These are phyloP conservation scores for Botrytis fabae DNA, from an alignment of 2,329 filamentous ascomycete species.

Conservation along the genomic window DNA sequence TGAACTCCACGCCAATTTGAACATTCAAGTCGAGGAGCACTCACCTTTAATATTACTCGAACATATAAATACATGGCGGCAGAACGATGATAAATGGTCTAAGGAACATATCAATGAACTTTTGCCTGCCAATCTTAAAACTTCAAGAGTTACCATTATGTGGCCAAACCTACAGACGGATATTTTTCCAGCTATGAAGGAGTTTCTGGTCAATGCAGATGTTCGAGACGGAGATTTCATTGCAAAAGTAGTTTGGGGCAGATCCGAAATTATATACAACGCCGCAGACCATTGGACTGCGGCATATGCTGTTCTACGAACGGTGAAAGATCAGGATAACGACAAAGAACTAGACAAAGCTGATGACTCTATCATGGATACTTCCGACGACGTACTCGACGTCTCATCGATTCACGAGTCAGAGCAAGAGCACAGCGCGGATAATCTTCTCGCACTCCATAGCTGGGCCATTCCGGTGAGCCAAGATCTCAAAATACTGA, in stretches of 20 bases:
- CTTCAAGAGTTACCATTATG: not conserved
- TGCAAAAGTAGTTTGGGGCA: slow-evolving; percentile 2
- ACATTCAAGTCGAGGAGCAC: not conserved
- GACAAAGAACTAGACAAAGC: not conserved
- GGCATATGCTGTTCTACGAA: slow-evolving; percentile 5
- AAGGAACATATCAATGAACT: not conserved
- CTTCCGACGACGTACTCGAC: not conserved
- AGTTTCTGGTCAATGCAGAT: slow-evolving; percentile 3
- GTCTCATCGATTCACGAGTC: not conserved
- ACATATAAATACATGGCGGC: slow-evolving; percentile 8
- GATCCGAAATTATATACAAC: not conserved
- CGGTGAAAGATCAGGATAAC: not conserved
- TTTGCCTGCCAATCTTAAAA: not conserved
- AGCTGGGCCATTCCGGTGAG: slow-evolving; percentile 10
- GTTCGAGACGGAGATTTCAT: slow-evolving; percentile 10
- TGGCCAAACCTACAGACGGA: not conserved
- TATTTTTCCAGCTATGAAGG: not conserved
- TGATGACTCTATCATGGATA: slow-evolving; percentile 8
- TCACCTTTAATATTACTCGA: not conserved
- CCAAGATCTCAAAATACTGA: not conserved
- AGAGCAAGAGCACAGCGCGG: too few species aligned
- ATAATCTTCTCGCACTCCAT: not conserved
- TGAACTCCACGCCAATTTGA: not conserved
- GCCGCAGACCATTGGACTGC: not conserved
- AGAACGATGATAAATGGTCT: not conserved